Evolutionary conservation across 2,329 filamentous ascomycete genomes (phyloP), one percentile per base, ranked within the genome.

Genomic region (Colletotrichum cordylinicola): DNA sequence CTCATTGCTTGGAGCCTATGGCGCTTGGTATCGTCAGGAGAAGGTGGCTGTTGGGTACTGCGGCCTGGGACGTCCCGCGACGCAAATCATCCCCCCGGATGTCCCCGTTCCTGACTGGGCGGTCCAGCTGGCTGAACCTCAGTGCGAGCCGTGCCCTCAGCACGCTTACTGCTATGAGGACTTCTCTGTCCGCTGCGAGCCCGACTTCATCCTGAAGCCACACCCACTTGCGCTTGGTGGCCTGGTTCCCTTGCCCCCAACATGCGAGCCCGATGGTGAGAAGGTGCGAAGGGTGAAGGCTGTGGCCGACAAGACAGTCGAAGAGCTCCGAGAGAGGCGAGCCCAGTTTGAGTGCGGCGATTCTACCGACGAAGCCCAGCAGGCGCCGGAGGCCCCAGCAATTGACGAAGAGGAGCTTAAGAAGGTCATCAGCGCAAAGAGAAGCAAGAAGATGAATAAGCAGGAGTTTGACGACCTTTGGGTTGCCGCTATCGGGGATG

Each of bases 31-130:
- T 87, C 90, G 96, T 65, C 95, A 98, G 82, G 97, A 99, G 85
- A 98, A 98, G 88, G 88, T 98, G n/a, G 94, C 95, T 18, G 95
- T 98, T 24, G 97, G 98, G 39, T 99, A 98, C 82, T 99, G 97
- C 82, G 96, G 96, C 15, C 91, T 98, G 69, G 97, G 94, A 29
- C 91, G 93, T 69, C 88, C 91, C 64, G 91, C 89, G 3, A 87
- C 85, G 37, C 81, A 87, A 78, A 81, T 92, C 35, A 83, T 91
- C 21, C 89, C 90, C 13, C 82, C 84, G 13, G 84, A 89, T 29
- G 80, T 88, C 48, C 85, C 87, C 1, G 84, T 98, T 21, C 96
- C 96, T 4, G 92, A 95, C 62, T 94, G 92, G 88, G 88, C 94
- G 10, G 88, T 92, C 66, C 88, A 92, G 12, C 85, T 96, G 7